Conservation (phyloP, 108 stramenopile species). For the Nitzschia sp. region DNA sequence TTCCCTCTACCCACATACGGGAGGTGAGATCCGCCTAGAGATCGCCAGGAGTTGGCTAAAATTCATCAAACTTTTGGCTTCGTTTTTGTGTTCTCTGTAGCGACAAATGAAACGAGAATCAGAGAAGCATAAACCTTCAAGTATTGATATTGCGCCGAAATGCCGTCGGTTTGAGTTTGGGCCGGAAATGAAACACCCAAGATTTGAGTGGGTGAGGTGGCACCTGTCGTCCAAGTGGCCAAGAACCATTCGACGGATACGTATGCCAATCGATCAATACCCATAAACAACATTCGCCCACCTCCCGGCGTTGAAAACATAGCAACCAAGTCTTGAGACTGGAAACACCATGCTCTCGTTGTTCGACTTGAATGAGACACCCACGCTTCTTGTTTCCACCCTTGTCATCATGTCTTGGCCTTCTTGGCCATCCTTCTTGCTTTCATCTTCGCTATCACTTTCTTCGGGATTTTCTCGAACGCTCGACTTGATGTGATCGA, state of each 20-base stretch:
- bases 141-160: conserved; percentile 65
- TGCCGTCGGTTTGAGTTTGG: conserved; percentile 68
- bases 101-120: conserved; percentile 48
- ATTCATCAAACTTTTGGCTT: conserved; percentile 82
- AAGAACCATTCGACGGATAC: conserved; percentile 87
- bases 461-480: conserved; percentile 64
- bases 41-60: conserved; percentile 73
- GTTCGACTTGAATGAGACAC: conserved; percentile 71
- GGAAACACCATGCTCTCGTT: conserved; percentile 75
- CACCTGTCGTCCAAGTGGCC: conserved; percentile 73
- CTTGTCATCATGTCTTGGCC: neutral
- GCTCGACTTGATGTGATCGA: conserved; percentile 70
- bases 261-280: conserved; percentile 75
- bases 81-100: conserved; percentile 59
- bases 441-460: conserved; percentile 16
- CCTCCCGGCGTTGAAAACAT: conserved; percentile 88
- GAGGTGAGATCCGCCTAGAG: conserved; percentile 69
- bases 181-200: conserved; percentile 60
- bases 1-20: too few relatives aligned
- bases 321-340: conserved; percentile 65
- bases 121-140: conserved; percentile 40
- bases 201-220: conserved; percentile 37
- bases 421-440: neutral
- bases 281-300: conserved; percentile 47
- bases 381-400: conserved; percentile 12